These are phyloP conservation scores for Chondrostereum purpureum DNA, from an alignment of 1,284 basidiomycete genomes.

Conservation along the genomic window DNA sequence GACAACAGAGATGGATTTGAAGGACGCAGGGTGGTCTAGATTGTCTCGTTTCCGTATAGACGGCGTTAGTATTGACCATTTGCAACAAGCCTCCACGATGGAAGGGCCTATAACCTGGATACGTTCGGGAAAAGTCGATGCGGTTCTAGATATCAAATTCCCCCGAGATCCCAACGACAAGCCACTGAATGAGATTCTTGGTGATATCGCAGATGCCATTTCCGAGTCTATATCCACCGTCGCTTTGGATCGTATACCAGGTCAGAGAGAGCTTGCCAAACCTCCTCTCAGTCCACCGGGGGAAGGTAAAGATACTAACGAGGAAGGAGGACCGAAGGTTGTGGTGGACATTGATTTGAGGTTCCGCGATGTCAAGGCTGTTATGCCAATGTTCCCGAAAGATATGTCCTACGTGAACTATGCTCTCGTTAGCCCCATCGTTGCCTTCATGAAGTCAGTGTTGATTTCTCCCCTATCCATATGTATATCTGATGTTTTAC, in stretches of 20 bases:
- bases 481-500: not conserved
- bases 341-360: constrained; percentile 93
- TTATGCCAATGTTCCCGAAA: constrained; percentile 84
- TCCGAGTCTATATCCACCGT: constrained; percentile 40
- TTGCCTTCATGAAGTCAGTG: constrained; percentile 95
- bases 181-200: constrained; percentile 84
- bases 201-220: constrained; percentile 87
- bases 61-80: constrained; percentile 94
- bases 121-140: constrained; percentile 91
- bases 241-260: constrained; percentile 70
- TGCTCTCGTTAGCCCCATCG: constrained; percentile 94
- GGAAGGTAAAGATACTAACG: constrained; percentile 24
- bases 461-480: constrained; percentile 1
- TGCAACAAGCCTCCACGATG: constrained; percentile 79
- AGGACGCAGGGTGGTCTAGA: constrained; percentile 77
- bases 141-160: constrained; percentile 97
- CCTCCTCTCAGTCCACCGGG: constrained; percentile 79
- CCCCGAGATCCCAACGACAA: constrained; percentile 77
- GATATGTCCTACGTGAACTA: constrained; percentile 90
- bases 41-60: constrained; percentile 97
- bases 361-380: constrained; percentile 95
- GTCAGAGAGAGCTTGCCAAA: constrained; percentile 80
- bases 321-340: constrained; percentile 38
- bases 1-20: constrained; percentile 77
- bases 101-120: constrained; percentile 97